Percentiles rank a stretch among this genome's conserved stretches.
Evolutionary conservation across 129 eudicot species (phyloP).

Genomic region (Lactuca saligna): DNA sequence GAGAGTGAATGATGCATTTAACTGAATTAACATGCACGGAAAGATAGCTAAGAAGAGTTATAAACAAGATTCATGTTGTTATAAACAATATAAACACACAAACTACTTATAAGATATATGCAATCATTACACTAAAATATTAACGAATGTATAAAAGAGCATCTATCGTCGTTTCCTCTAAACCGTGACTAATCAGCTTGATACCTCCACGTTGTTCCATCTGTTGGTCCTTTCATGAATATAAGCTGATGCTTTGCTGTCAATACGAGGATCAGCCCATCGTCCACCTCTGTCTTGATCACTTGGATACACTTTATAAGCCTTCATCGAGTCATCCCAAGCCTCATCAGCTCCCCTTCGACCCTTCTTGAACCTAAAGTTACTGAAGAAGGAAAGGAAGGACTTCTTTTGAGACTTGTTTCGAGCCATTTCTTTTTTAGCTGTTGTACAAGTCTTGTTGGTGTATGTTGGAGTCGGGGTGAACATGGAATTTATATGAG

Average conservation of each 20-base stretch:
- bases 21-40: not conserved
- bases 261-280: slow-evolving; percentile 28
- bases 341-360: not conserved
- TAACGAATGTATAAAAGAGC: slow-evolving; percentile 4
- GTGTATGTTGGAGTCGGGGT: not conserved
- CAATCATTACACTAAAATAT: not conserved
- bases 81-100: not conserved
- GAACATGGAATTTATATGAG: slow-evolving; percentile 16
- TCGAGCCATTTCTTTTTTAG: not conserved
- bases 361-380: slow-evolving; percentile 17
- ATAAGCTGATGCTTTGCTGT: slow-evolving; percentile 31
- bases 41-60: not conserved
- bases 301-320: slow-evolving; percentile 35
- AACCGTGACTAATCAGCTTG: slow-evolving; percentile 6
- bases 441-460: not conserved
- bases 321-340: slow-evolving; percentile 25
- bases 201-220: slow-evolving; percentile 29
- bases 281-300: slow-evolving; percentile 18
- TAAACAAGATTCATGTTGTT: not conserved
- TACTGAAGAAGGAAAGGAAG: slow-evolving; percentile 5
- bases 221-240: slow-evolving; percentile 17
- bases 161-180: not conserved
- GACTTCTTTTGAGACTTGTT: slow-evolving; percentile 11
- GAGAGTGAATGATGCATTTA: not conserved
- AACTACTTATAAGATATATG: slow-evolving; percentile 1